These are phyloP conservation scores for Trichoderma guizhouense DNA, from an alignment of 2,329 filamentous ascomycete genomes.

Conservation along the genomic window DNA sequence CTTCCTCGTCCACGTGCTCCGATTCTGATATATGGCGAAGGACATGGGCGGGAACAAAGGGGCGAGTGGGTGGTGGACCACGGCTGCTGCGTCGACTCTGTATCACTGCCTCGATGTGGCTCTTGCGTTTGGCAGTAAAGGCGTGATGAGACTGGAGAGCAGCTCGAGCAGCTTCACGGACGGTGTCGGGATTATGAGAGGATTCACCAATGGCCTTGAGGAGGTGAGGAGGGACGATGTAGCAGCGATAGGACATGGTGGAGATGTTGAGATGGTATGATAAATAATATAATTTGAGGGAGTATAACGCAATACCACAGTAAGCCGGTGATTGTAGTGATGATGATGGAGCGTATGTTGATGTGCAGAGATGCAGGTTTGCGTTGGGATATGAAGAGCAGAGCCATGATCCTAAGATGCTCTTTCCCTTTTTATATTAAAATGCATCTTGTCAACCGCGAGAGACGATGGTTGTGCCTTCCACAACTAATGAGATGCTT, in stretches of 20 bases:
- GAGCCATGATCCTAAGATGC: neutral
- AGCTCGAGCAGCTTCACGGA: conserved; percentile 36
- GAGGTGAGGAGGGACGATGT: conserved; percentile 46
- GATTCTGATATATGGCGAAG: conserved; percentile 38
- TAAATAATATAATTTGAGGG: neutral
- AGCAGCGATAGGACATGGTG: conserved; percentile 32
- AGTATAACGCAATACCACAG: neutral
- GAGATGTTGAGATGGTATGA: neutral
- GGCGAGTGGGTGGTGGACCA: conserved; percentile 19
- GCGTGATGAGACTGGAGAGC: conserved; percentile 35
- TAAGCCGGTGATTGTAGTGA: neutral
- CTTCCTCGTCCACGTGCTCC: conserved; percentile 38
- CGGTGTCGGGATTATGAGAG: conserved; percentile 33
- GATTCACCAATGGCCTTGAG: conserved; percentile 42
- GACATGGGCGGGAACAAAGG: conserved; percentile 40
- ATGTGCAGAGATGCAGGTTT: neutral
- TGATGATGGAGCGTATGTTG: neutral
- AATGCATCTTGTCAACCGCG: neutral
- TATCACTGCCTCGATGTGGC: conserved; percentile 35
- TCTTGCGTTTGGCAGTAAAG: conserved; percentile 31
- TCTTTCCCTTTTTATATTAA: neutral
- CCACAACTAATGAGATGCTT: neutral
- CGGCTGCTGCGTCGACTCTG: conserved; percentile 31
- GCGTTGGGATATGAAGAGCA: neutral
- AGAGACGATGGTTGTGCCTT: neutral